These are phyloP conservation scores for Globisporangium carolinianum DNA, from an alignment of 352 stramenopile species.

Conservation along the genomic window DNA sequence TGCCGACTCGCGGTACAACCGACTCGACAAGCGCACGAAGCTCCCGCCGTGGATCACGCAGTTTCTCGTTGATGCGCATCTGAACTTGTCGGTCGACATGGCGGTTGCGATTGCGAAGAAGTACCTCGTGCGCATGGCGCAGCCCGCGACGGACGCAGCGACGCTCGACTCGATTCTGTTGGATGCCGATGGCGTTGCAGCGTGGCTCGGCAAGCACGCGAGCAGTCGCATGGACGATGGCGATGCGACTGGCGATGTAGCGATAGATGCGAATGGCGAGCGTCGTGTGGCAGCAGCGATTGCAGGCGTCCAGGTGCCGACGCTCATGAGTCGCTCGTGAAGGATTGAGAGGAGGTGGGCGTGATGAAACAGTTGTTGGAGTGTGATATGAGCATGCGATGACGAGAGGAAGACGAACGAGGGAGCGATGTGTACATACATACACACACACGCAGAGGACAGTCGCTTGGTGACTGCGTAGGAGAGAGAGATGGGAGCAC, in stretches of 20 bases:
- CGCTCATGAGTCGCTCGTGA: no score
- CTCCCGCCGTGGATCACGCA: constrained; percentile 98
- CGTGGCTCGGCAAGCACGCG: constrained; percentile 51
- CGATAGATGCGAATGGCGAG: background rate
- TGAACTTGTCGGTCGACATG: constrained; percentile 97
- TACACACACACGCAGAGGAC: no score
- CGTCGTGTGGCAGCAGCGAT: background rate
- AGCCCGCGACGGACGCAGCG: constrained; percentile 88
- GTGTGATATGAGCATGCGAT: no score
- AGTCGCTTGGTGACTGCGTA: no score
- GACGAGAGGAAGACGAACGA: no score
- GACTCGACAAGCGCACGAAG: constrained; percentile 96
- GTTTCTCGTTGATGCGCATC: constrained; percentile 93
- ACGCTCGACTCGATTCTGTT: constrained; percentile 93
- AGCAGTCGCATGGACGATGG: background rate
- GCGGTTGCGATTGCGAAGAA: constrained; percentile 93
- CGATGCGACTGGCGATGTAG: background rate
- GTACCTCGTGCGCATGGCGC: constrained; percentile 96
- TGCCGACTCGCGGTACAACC: constrained; percentile 97
- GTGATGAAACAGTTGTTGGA: no score
- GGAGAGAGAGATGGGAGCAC: no score
- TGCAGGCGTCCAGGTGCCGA: no score
- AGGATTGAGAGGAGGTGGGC: no score
- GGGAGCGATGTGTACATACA: no score
- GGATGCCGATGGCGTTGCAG: constrained; percentile 85